Evolutionary conservation across 208 protist species (phyloP), one percentile per base, ranked within the genome.

Genomic region (Leishmania tropica): DNA sequence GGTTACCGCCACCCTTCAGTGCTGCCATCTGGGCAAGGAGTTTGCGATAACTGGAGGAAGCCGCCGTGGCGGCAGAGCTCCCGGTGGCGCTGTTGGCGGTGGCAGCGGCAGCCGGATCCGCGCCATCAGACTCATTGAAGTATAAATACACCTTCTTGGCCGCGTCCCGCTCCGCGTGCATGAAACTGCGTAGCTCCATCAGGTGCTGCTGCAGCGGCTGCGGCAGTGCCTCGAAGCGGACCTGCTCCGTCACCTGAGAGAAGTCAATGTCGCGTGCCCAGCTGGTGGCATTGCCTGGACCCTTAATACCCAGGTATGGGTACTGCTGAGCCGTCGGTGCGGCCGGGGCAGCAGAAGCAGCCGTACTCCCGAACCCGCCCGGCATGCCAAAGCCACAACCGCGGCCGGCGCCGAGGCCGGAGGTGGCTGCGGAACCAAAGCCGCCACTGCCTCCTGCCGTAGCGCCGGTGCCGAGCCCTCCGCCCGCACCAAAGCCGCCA

Each of bases 151-250:
- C 83, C 80, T 85, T 87, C 58, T 88, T 87, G 48, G 83, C 81
- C 19, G 92, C 87, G 19, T 90, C 86, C 42, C 89, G 86, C 78
- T 97, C 94, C 54, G 83, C 80, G 74, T 94, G 80, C 81, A 94
- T 93, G 83, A 97, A 97, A 73, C 85, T 89, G 48, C 89, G 90
- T 62, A 97, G 80, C 65, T 94, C 92, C 73, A 94, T 90, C 40
- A 97, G 78, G 71, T 96, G 92, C 70, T 94, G 86, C 86, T 96
- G 92, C 64, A 97, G 83, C 45, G 86, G 78, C 47, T 81, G 83
- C 40, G 94, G 92, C 2, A 97, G 85, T 17, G 88, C 85, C 65
- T 94, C 88, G 81, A 97, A 96, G 51, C 80, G 54, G 7, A 89
- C 90, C 84, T 92, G 88, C 79, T 95, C 92, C 58, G 81, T 94